A percentile compares a stretch with the other conserved stretches of the same genome.
Evolutionary conservation across 148 eudicot genomes (phyloP).

Genomic region (Polygonum maritimum): DNA sequence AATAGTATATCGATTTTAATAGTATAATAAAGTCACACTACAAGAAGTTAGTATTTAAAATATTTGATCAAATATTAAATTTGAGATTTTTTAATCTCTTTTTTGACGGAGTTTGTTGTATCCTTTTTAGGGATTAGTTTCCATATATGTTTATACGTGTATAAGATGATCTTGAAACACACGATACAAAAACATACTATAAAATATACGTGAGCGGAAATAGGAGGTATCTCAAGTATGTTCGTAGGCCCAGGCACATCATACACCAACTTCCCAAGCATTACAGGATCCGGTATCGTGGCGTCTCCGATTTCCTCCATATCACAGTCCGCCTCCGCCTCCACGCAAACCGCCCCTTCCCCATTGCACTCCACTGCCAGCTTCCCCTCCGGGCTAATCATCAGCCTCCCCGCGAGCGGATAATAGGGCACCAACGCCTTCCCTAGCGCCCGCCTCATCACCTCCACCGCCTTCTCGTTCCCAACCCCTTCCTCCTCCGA

Average conservation of each 20-base stretch:
- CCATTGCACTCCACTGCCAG: slow-evolving; percentile 37
- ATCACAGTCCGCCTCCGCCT: slow-evolving; percentile 40
- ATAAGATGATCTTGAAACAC: no score
- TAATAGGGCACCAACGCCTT: slow-evolving; percentile 43
- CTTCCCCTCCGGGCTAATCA: slow-evolving; percentile 36
- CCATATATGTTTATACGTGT: no score
- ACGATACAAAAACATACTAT: no score
- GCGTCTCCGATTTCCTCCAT: slow-evolving; percentile 30
- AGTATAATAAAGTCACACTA: no score
- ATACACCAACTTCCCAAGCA: slow-evolving; percentile 37
- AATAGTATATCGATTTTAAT: no score
- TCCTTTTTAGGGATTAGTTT: no score
- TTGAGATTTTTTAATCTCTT: no score
- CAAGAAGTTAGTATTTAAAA: no score
- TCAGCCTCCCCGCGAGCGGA: slow-evolving; percentile 45
- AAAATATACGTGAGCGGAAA: slow-evolving; percentile 27
- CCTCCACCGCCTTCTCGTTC: slow-evolving; percentile 24
- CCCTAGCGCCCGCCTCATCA: slow-evolving; percentile 24
- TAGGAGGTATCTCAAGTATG: slow-evolving; percentile 35
- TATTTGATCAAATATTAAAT: no score
- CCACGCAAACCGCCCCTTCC: slow-evolving; percentile 38
- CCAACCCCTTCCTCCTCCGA: slow-evolving; percentile 20
- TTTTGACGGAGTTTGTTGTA: no score
- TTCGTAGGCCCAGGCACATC: slow-evolving; percentile 34
- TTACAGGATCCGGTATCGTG: slow-evolving; percentile 35